Evolutionary conservation across 2,329 filamentous ascomycete species (phyloP), one percentile per base, ranked within the genome.

Genomic region (Tolypocladium amazonense): DNA sequence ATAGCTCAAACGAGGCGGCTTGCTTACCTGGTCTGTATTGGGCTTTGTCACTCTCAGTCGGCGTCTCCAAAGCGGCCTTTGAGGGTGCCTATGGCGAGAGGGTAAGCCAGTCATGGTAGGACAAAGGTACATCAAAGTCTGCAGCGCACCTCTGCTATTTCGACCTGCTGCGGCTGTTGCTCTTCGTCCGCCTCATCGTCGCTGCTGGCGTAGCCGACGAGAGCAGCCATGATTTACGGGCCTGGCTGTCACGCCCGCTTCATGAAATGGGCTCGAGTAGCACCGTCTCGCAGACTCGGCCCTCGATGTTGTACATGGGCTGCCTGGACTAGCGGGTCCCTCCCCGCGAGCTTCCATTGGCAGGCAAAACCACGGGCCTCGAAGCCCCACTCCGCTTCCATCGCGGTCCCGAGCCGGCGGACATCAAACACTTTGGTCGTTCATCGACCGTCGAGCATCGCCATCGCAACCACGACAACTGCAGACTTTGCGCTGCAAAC

Each of bases 151-250:
- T 58, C 25, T 41, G 37, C 23, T 38, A 30, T 4, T 45, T 35
- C 41, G 27, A n/a, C 11, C 6, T 38, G 56, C n/a, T 6, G 52
- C 11, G 27, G 56, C 56, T 35, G 58, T n/a, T 56, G 56, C 12
- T 66, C 57, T 3, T 64, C 63, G 2, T 75, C 76, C 3, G 77
- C 75, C 7, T 80, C 79, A 1, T 81, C 80, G 52, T 81, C 79
- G 59, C 79, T 82, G 64, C 80, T 82, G 18, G 73, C 78, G 62
- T 82, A 82, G 39, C 67, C 73, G 9, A 82, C 80, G 15, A 82
- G 73, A 1, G 73, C 78, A 53, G 73, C 73, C 77, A 79, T 76
- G 15, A 47, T 41, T 47, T 56, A 39, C 39, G 4, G 50, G 25
- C 25, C 56, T 35, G 39, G 33, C 33, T 14, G 14, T 52, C 45